Evolutionary conservation across 163 green algal genomes (phyloP), one percentile per base, ranked within the genome.

Genomic region (Scenedesmus sp.): DNA sequence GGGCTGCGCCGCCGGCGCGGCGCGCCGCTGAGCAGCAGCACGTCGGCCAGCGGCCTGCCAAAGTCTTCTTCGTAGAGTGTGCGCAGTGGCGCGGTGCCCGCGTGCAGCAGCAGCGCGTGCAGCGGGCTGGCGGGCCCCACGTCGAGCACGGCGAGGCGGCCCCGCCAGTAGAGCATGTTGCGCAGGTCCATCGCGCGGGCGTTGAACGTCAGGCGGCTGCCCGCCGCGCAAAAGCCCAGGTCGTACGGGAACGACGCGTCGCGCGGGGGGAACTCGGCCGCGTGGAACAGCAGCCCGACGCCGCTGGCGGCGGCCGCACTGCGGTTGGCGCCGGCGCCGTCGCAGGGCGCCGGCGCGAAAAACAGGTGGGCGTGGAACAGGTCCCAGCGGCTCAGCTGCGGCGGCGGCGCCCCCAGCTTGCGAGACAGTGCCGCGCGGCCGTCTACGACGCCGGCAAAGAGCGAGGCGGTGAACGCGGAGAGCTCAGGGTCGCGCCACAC

Each of bases 51-150:
- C 3, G 36, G 7, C 36, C 15, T n/a, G 29, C 75, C 75, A 58
- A 82, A 77, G 22, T 82, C 75, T n/a, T 82, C 75, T 17, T 82
- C 75, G 45, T 82, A 82, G 1, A 82, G 15, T 4, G 75, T 82
- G 15, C 75, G 47, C 17, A 77, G 44, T 1, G 75, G 54, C 9
- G 26, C 24, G 2, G 75, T 77, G 48, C 69, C 67, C 42, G 79
- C 60, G 15, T 75, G 60, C 26, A 84, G 69, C 57, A 83, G 77
- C 56, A 44, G 26, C 1, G 24, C 18, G 47, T 84, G 58, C 57
- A 84, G 60, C 7, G 60, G 48, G 48, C 63, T 82, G 53, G 13
- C 22, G 9, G 6, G 3, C 6, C 67, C 77, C 9, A 84, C 77
- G 69, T 84, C 77, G 33, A 84, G 67, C 36, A 84, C 77, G 20